Percentiles rank a stretch among this genome's conserved stretches.
These are phyloP conservation scores for Aegilops speltoides DNA, from an alignment of 176 grass and related monocot genomes.

Conservation along the genomic window DNA sequence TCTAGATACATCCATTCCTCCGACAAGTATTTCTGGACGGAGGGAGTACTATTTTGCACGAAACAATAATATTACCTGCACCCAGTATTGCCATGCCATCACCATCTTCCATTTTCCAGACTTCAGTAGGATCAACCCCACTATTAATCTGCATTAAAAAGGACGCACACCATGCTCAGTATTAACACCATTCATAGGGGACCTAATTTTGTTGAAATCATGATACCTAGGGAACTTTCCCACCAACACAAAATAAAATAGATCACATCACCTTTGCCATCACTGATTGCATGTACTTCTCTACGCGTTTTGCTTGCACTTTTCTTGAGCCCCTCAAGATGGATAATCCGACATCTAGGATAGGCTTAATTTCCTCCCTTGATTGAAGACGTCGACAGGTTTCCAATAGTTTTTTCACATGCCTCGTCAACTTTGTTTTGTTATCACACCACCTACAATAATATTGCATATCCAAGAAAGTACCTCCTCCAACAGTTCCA, in stretches of 20 bases:
- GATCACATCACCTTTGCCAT: slow-evolving; percentile 52
- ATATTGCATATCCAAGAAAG: slow-evolving; percentile 71
- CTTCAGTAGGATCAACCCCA: slow-evolving; percentile 46
- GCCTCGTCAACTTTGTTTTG: slow-evolving; percentile 64
- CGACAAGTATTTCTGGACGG: too few species aligned
- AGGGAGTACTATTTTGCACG: too few species aligned
- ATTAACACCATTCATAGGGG: too few species aligned
- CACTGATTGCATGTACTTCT: slow-evolving; percentile 36
- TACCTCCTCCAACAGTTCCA: slow-evolving; percentile 78
- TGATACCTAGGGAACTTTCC: too few species aligned
- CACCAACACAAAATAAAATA: too few species aligned
- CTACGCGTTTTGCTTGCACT: slow-evolving; percentile 52
- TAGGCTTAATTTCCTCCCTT: slow-evolving; percentile 45
- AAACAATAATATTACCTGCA: slow-evolving; percentile 35
- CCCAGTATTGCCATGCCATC: not conserved
- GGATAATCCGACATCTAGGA: slow-evolving; percentile 58
- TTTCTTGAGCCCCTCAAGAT: slow-evolving; percentile 57
- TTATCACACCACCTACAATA: slow-evolving; percentile 77
- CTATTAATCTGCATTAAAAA: slow-evolving; percentile 65
- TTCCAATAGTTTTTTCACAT: slow-evolving; percentile 49
- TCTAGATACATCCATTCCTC: too few species aligned
- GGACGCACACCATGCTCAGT: too few species aligned
- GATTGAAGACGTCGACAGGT: slow-evolving; percentile 51
- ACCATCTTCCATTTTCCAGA: slow-evolving; percentile 48
- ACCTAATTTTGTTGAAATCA: too few species aligned